These are phyloP conservation scores for Backusella tuberculispora DNA, from an alignment of 192 early-diverging fungal genomes.

Conservation along the genomic window DNA sequence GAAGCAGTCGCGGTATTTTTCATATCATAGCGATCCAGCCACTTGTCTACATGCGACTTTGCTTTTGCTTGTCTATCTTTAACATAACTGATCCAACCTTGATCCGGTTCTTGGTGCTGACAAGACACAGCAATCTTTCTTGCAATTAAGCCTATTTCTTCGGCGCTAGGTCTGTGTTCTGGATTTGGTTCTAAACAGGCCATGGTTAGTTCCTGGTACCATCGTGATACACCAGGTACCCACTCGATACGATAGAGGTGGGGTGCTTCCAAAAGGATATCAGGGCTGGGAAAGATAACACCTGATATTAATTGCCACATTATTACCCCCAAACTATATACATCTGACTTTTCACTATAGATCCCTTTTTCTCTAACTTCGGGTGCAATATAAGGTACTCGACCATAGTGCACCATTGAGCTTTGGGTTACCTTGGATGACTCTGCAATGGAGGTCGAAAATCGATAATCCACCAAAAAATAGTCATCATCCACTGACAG, in stretches of 20 bases:
- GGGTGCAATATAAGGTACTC: slow-evolving; percentile 39
- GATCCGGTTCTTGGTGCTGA: background rate
- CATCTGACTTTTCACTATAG: slow-evolving; percentile 36
- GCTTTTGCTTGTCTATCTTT: background rate
- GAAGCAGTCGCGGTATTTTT: background rate
- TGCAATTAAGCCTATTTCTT: slow-evolving; percentile 32
- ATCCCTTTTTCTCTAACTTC: slow-evolving; percentile 29
- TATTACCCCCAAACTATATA: slow-evolving; percentile 32
- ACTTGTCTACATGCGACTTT: background rate
- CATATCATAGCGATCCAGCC: background rate
- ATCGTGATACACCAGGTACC: slow-evolving; percentile 37
- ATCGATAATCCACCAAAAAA: slow-evolving; percentile 37
- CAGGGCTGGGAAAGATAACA: slow-evolving; percentile 31
- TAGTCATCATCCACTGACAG: slow-evolving; percentile 34
- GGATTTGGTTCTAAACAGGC: slow-evolving; percentile 36
- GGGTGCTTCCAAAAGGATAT: slow-evolving; percentile 24
- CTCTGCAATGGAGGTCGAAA: slow-evolving; percentile 38
- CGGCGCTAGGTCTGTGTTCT: slow-evolving; percentile 32
- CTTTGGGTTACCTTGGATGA: slow-evolving; percentile 27
- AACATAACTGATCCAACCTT: slow-evolving; percentile 27
- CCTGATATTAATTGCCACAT: slow-evolving; percentile 41
- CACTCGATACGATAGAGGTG: slow-evolving; percentile 35
- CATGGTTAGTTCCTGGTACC: slow-evolving; percentile 34
- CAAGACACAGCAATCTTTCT: slow-evolving; percentile 19
- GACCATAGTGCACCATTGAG: slow-evolving; percentile 38